phyloP scores from a whole-genome alignment of 2,329 filamentous ascomycete genomes.

The Fusarium cyanostomum region DNA sequence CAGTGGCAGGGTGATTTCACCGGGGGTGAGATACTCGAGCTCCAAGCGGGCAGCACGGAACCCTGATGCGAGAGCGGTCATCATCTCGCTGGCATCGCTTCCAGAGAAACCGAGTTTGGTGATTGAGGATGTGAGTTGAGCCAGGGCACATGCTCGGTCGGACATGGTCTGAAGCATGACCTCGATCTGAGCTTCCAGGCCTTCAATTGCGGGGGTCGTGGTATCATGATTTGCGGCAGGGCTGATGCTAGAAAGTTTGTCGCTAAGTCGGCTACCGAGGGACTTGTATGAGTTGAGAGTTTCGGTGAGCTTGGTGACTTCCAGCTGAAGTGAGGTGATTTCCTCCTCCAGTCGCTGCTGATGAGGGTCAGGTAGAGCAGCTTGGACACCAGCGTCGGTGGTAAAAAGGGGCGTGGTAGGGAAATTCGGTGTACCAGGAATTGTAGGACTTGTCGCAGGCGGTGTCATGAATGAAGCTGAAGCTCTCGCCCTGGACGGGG shows the following conservation, averaged over 20 bases:
- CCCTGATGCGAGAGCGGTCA: conserved; percentile 57
- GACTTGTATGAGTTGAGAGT: conserved; percentile 59
- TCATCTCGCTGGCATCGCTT: conserved; percentile 57
- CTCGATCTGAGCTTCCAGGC: conserved; percentile 56
- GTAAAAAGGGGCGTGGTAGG: conserved; percentile 18
- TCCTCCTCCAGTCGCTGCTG: conserved; percentile 57
- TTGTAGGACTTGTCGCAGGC: conserved; percentile 61
- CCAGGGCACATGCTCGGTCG: conserved; percentile 59
- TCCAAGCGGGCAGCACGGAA: conserved; percentile 68
- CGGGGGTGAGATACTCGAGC: conserved; percentile 69
- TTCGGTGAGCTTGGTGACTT: conserved; percentile 58
- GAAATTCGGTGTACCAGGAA: conserved; percentile 52
- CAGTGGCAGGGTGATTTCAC: conserved; percentile 64
- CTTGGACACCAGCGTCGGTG: conserved; percentile 19
- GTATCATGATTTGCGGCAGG: conserved; percentile 11
- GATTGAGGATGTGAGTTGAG: conserved; percentile 57
- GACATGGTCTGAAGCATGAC: conserved; percentile 56
- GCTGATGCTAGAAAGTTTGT: conserved; percentile 46
- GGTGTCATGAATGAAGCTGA: conserved; percentile 65
- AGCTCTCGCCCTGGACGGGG: conserved; percentile 55
- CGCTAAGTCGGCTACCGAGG: conserved; percentile 51
- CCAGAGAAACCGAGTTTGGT: conserved; percentile 61
- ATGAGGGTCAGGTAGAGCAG: conserved; percentile 53
- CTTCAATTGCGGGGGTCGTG: conserved; percentile 30
- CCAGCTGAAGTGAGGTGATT: conserved; percentile 58